These are phyloP conservation scores for Aspergillus ochraceoroseus DNA, from an alignment of 2,329 filamentous ascomycete species.

Conservation along the genomic window DNA sequence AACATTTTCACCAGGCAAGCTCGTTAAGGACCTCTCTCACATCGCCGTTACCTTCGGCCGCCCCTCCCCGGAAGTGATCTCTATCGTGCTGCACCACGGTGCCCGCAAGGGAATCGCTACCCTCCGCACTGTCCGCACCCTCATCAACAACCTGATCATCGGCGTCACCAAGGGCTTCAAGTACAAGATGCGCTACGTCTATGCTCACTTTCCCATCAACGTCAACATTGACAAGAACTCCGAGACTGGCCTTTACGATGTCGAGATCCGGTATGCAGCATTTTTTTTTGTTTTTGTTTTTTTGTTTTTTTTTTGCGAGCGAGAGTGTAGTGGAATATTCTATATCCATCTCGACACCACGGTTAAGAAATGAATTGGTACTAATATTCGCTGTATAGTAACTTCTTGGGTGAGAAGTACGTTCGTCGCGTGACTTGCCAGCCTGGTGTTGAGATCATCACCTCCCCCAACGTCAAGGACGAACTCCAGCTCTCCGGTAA, in stretches of 20 bases:
- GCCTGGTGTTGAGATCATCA: conserved; percentile 81
- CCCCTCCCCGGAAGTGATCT: conserved; percentile 79
- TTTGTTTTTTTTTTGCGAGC: not conserved
- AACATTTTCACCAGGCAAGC: conserved; percentile 63
- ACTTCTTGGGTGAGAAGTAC: conserved; percentile 99
- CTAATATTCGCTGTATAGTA: conserved; percentile 50
- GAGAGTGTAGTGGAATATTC: not conserved
- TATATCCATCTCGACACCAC: too few relatives aligned
- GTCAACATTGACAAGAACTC: conserved; percentile 96
- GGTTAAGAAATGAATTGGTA: too few relatives aligned
- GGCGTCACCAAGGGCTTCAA: conserved; percentile 99
- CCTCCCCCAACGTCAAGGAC: conserved; percentile 92
- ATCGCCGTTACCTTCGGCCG: conserved; percentile 92
- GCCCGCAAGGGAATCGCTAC: conserved; percentile 95
- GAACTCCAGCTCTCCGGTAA: conserved; percentile 91
- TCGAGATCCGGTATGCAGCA: conserved; percentile 85
- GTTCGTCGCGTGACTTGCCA: conserved; percentile 88
- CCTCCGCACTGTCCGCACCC: conserved; percentile 92
- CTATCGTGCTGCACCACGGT: conserved; percentile 98
- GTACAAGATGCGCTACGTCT: conserved; percentile 99
- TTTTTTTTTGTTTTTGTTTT: not conserved
- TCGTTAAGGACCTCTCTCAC: conserved; percentile 94
- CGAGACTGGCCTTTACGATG: conserved; percentile 80
- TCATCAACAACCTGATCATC: conserved; percentile 98
- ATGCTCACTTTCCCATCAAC: conserved; percentile 99